Percentiles rank a stretch among this genome's conserved stretches.
Evolutionary conservation across 1,284 basidiomycete genomes (phyloP).

Genomic region (Taiwanofungus camphoratus): DNA sequence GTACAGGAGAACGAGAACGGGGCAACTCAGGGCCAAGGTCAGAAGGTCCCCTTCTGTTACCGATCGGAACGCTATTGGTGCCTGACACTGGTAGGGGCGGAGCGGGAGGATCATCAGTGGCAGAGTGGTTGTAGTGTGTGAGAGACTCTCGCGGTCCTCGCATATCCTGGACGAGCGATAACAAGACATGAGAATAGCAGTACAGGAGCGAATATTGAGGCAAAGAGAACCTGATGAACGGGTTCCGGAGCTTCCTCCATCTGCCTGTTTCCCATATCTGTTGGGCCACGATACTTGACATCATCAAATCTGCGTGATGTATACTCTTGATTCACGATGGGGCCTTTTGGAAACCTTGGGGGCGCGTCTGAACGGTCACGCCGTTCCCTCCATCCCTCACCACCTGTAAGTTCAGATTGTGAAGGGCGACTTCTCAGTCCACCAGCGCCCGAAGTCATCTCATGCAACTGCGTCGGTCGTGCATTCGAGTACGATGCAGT

Average conservation of each 20-base stretch:
- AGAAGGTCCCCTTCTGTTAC: slow-evolving; percentile 3
- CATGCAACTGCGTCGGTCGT: slow-evolving; percentile 1
- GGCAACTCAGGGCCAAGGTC: not conserved
- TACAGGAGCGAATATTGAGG: slow-evolving; percentile 3
- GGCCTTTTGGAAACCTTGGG: slow-evolving; percentile 5
- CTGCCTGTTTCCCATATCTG: not conserved
- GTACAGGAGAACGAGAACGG: not conserved
- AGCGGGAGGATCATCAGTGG: not conserved
- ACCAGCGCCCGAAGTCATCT: slow-evolving; percentile 3
- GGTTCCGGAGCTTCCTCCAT: not conserved
- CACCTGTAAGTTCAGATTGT: not conserved
- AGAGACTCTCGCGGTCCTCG: not conserved
- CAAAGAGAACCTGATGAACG: slow-evolving; percentile 1
- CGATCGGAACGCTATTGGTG: slow-evolving; percentile 10
- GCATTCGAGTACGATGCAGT: slow-evolving; percentile 1
- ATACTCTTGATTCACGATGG: not conserved
- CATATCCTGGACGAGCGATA: not conserved
- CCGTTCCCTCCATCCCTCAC: slow-evolving; percentile 1
- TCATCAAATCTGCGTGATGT: slow-evolving; percentile 1
- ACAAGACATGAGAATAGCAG: not conserved
- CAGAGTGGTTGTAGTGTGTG: not conserved
- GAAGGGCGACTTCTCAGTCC: not conserved
- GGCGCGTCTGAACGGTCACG: slow-evolving; percentile 6
- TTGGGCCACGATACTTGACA: not conserved
- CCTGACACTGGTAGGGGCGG: slow-evolving; percentile 7